Percentiles rank a stretch among this genome's conserved stretches.
These are phyloP conservation scores for Pichia sp. DNA, from an alignment of 1,139 yeast species.

Conservation along the genomic window DNA sequence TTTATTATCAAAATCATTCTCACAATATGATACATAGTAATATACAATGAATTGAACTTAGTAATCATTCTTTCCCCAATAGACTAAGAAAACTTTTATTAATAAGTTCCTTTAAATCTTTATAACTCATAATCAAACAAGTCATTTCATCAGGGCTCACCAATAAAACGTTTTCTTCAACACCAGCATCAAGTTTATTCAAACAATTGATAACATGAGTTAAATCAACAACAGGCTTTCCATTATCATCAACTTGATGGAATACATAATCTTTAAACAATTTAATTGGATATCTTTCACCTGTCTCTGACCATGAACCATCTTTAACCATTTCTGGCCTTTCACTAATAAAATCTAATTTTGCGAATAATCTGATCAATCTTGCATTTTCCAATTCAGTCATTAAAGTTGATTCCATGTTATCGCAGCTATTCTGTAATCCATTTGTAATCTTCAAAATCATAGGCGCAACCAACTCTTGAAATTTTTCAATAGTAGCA, in stretches of 20 bases:
- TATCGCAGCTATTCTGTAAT: slow-evolving; percentile 54
- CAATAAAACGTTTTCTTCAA: slow-evolving; percentile 72
- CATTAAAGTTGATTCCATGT: slow-evolving; percentile 57
- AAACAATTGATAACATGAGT: slow-evolving; percentile 72
- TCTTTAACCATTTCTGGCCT: slow-evolving; percentile 60
- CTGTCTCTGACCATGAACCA: slow-evolving; percentile 66
- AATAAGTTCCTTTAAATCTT: slow-evolving; percentile 68
- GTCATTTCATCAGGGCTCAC: slow-evolving; percentile 79
- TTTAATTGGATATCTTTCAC: slow-evolving; percentile 67
- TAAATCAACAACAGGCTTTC: slow-evolving; percentile 73
- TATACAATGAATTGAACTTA: neutral
- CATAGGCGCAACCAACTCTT: slow-evolving; percentile 32
- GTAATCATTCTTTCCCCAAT: slow-evolving; percentile 8
- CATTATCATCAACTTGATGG: slow-evolving; percentile 73
- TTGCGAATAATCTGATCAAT: slow-evolving; percentile 71
- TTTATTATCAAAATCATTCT: neutral
- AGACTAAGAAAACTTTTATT: slow-evolving; percentile 66
- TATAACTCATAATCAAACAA: slow-evolving; percentile 73
- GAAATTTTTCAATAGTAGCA: slow-evolving; percentile 27
- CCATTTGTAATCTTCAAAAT: slow-evolving; percentile 46
- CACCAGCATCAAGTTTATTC: slow-evolving; percentile 89
- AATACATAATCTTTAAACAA: slow-evolving; percentile 81
- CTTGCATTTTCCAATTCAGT: slow-evolving; percentile 86
- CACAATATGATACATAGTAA: slow-evolving; percentile 1
- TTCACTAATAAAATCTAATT: slow-evolving; percentile 72